Evolutionary conservation across 192 early-diverging fungal species (phyloP).

Genomic region (Coemansia sp.): DNA sequence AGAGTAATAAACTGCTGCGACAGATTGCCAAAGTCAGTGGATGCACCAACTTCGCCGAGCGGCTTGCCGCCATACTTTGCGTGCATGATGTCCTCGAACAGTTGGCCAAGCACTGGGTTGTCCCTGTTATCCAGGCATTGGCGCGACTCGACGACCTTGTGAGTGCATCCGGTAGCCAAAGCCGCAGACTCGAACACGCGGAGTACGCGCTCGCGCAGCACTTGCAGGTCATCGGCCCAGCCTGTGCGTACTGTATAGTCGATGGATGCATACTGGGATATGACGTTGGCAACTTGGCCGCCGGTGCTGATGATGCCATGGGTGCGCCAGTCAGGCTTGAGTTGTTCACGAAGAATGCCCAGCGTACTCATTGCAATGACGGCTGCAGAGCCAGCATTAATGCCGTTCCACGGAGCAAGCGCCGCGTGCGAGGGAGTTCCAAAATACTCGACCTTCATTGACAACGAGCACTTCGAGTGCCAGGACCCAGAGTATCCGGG

Average conservation of each 20-base stretch:
- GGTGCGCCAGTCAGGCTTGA: conserved; percentile 64
- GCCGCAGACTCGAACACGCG: conserved; percentile 67
- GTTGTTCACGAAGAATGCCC: conserved; percentile 69
- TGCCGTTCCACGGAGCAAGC: conserved; percentile 63
- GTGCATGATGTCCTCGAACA: conserved; percentile 55
- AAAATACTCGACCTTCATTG: conserved; percentile 64
- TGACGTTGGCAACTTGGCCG: conserved; percentile 64
- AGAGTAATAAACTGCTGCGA: conserved; percentile 65
- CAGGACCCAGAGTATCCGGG: conserved; percentile 55
- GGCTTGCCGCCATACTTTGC: conserved; percentile 17
- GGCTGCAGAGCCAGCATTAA: conserved; percentile 81
- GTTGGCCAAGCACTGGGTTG: conserved; percentile 56
- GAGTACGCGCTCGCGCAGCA: conserved; percentile 57
- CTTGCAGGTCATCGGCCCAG: conserved; percentile 47
- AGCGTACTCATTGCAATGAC: conserved; percentile 66
- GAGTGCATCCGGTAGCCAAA: conserved; percentile 67
- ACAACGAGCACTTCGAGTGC: conserved; percentile 52
- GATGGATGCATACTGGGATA: conserved; percentile 65
- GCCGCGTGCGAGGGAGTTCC: conserved; percentile 75
- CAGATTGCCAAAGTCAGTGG: conserved; percentile 77
- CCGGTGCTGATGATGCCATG: conserved; percentile 80
- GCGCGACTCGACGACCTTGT: conserved; percentile 56
- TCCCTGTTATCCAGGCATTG: conserved; percentile 61
- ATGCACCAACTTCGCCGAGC: conserved; percentile 46
- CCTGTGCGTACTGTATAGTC: conserved; percentile 64